These are phyloP conservation scores for Apocynum venetum DNA, from an alignment of 257 asterid genomes.

Conservation along the genomic window DNA sequence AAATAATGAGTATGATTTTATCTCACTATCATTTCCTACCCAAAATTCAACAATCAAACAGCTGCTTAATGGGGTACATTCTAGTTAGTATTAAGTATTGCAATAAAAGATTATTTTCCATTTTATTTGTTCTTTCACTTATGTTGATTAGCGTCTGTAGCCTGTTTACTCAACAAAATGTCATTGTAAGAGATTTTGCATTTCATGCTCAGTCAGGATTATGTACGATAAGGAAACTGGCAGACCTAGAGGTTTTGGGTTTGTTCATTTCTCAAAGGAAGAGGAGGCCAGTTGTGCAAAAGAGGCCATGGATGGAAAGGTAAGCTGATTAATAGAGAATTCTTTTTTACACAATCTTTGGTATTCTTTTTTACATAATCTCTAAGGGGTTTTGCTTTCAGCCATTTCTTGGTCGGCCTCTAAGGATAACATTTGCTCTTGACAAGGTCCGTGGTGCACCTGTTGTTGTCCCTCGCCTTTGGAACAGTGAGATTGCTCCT, in stretches of 20 bases:
- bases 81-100: not conserved
- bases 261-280: constrained; percentile 39
- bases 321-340: constrained; percentile 3
- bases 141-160: not conserved
- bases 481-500: constrained; percentile 1
- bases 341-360: not conserved
- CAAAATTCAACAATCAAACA: too few relatives aligned
- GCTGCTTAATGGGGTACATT: not conserved
- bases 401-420: constrained; percentile 49
- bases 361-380: too few relatives aligned
- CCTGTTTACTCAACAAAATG: not conserved
- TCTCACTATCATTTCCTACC: too few relatives aligned
- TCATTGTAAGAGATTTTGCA: not conserved
- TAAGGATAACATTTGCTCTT: constrained; percentile 41
- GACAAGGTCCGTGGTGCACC: constrained; percentile 48
- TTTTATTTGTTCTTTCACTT: not conserved
- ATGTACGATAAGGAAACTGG: constrained; percentile 43
- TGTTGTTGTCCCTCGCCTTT: constrained; percentile 42
- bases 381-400: constrained; percentile 13
- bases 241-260: constrained; percentile 49
- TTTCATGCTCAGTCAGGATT: constrained; percentile 31
- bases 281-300: constrained; percentile 41
- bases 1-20: too few relatives aligned
- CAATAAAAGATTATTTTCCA: not conserved
- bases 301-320: constrained; percentile 54